Percentiles rank a stretch among this genome's conserved stretches.
Conservation (phyloP, 768 basidiomycete species). For the Boletus edulis region DNA sequence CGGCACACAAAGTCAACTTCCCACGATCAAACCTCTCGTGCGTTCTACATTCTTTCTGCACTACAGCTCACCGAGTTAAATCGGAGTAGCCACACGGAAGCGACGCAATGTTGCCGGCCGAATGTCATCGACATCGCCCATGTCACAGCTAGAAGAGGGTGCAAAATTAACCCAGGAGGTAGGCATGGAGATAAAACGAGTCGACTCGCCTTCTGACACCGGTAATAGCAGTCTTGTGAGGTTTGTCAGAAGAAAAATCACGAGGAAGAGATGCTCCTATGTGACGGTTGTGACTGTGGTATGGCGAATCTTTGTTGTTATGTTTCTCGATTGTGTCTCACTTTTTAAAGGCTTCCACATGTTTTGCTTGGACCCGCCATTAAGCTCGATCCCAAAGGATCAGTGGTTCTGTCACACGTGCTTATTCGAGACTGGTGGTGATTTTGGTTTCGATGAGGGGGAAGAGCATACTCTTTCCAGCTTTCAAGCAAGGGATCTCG, state of each 20-base stretch:
- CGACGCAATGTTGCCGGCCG: slow-evolving; percentile 20
- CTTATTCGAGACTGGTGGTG: slow-evolving; percentile 86
- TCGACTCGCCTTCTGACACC: slow-evolving; percentile 21
- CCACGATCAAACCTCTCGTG: slow-evolving; percentile 48
- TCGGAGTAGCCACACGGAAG: slow-evolving; percentile 34
- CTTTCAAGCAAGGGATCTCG: slow-evolving; percentile 88
- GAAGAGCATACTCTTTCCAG: slow-evolving; percentile 91
- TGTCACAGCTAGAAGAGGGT: slow-evolving; percentile 34
- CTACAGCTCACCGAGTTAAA: slow-evolving; percentile 10
- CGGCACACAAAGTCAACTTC: slow-evolving; percentile 52
- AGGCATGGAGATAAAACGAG: slow-evolving; percentile 23
- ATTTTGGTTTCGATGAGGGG: slow-evolving; percentile 98
- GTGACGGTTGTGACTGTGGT: slow-evolving; percentile 86
- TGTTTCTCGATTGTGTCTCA: slow-evolving; percentile 14
- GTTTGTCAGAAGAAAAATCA: slow-evolving; percentile 88
- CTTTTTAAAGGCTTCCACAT: slow-evolving; percentile 81
- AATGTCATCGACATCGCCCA: slow-evolving; percentile 21
- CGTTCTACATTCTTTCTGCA: slow-evolving; percentile 10
- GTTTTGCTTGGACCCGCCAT: slow-evolving; percentile 92
- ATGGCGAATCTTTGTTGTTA: slow-evolving; percentile 20
- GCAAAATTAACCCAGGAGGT: slow-evolving; percentile 53
- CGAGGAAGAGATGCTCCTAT: slow-evolving; percentile 89
- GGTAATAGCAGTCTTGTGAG: slow-evolving; percentile 78
- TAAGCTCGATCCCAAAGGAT: slow-evolving; percentile 81
- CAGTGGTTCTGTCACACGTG: slow-evolving; percentile 97